Conservation (phyloP, 371 early-diverging fungal species). For the Dichotomocladium elegans region DNA sequence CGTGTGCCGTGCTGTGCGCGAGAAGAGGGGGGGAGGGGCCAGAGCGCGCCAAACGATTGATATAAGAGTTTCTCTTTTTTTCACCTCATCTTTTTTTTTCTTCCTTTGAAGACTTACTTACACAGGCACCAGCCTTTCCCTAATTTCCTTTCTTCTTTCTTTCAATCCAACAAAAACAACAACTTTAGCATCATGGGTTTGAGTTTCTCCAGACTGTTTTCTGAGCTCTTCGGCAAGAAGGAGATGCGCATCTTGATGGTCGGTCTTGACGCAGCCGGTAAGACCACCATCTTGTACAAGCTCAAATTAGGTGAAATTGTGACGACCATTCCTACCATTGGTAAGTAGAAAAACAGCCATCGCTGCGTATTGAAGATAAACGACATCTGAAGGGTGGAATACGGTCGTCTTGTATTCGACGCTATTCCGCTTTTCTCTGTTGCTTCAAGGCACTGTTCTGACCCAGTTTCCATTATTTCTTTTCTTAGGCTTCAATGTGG, state of each 20-base stretch:
- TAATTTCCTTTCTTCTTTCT: neutral
- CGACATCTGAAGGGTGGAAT: too few relatives aligned
- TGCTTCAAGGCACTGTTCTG: neutral
- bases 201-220: constrained; percentile 41
- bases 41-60: too few relatives aligned
- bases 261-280: constrained; percentile 98
- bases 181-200: constrained; percentile 33
- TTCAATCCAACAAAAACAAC: neutral
- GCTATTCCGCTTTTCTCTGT: too few relatives aligned
- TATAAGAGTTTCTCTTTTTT: neutral
- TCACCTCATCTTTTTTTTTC: neutral
- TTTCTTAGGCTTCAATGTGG: constrained; percentile 80
- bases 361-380: too few relatives aligned
- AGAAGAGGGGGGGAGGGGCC: too few relatives aligned
- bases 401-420: too few relatives aligned
- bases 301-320: constrained; percentile 90
- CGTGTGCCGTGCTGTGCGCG: too few relatives aligned
- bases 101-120: neutral
- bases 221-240: constrained; percentile 69
- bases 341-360: too few relatives aligned
- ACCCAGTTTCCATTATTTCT: too few relatives aligned
- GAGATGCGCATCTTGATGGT: constrained; percentile 97
- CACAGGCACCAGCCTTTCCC: neutral
- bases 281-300: constrained; percentile 95
- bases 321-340: constrained; percentile 91